These are phyloP conservation scores for Epichloe typhina DNA, from an alignment of 2,329 filamentous ascomycete genomes.

Conservation along the genomic window DNA sequence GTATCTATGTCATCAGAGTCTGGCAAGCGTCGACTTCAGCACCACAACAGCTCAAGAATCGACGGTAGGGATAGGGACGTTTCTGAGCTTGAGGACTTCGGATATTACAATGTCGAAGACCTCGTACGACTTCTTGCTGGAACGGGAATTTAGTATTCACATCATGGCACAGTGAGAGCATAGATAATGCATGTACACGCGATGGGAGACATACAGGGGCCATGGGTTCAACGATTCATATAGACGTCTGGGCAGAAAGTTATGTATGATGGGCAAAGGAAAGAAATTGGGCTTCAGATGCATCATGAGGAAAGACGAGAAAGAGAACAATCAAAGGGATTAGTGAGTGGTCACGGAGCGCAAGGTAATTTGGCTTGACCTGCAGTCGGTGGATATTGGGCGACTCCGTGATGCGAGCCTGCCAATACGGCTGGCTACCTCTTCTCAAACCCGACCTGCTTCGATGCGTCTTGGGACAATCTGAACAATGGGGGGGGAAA, in stretches of 20 bases:
- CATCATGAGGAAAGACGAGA: not conserved
- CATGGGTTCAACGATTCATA: not conserved
- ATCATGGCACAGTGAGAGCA: not conserved
- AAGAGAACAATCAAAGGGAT: not conserved
- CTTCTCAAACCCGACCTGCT: constrained; percentile 7
- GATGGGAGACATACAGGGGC: not conserved
- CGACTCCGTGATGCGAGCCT: not conserved
- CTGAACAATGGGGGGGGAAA: constrained; percentile 10
- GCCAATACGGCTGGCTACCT: constrained; percentile 1
- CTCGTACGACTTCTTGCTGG: constrained; percentile 13
- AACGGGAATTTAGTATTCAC: constrained; percentile 8
- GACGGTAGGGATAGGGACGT: not conserved
- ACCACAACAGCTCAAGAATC: not conserved
- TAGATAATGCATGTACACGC: constrained; percentile 1
- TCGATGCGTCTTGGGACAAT: constrained; percentile 3
- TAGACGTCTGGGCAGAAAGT: constrained; percentile 1
- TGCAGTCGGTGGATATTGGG: not conserved
- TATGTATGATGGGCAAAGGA: constrained; percentile 1
- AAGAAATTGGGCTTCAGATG: not conserved
- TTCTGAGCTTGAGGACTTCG: constrained; percentile 16
- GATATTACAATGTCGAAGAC: constrained; percentile 16
- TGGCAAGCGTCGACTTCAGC: constrained; percentile 9
- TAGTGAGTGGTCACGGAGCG: not conserved
- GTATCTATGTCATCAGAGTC: not conserved
- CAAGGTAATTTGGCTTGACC: not conserved